These are phyloP conservation scores for Sutorius australiensis DNA, from an alignment of 768 basidiomycete species.

Conservation along the genomic window DNA sequence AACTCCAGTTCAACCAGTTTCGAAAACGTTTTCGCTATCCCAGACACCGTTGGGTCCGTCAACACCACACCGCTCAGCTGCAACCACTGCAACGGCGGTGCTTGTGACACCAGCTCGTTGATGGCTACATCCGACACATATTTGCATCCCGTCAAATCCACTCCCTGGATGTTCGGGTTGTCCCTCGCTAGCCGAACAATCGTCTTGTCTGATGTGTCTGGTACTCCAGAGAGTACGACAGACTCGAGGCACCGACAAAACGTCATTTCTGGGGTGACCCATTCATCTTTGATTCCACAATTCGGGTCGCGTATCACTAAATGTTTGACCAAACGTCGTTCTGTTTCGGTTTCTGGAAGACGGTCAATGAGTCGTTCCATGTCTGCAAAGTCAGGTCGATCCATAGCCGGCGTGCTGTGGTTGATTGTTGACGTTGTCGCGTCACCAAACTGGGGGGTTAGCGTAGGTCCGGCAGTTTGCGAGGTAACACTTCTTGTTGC, in stretches of 20 bases:
- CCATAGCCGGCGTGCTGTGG: conserved; percentile 19
- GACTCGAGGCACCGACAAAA: conserved; percentile 65
- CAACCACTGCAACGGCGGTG: conserved; percentile 67
- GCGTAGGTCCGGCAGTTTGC: conserved; percentile 27
- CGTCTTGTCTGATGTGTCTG: conserved; percentile 65
- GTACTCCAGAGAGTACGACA: conserved; percentile 64
- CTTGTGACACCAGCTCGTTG: conserved; percentile 63
- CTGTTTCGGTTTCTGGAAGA: conserved; percentile 54
- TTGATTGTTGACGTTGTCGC: background rate
- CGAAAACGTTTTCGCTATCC: conserved; percentile 71
- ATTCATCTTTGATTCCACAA: conserved; percentile 50
- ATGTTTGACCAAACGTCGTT: conserved; percentile 57
- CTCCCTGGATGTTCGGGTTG: conserved; percentile 64
- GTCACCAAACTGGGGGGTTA: background rate
- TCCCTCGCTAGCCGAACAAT: conserved; percentile 57
- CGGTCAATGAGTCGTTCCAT: conserved; percentile 59
- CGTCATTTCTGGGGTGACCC: conserved; percentile 53
- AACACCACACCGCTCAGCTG: conserved; percentile 67
- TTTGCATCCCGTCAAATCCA: conserved; percentile 75
- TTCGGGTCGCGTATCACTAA: conserved; percentile 47
- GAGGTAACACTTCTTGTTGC: background rate
- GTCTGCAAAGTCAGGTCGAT: conserved; percentile 37
- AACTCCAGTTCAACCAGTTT: conserved; percentile 81
- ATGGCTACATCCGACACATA: conserved; percentile 77
- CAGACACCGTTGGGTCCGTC: conserved; percentile 57